Conservation (phyloP, 2,329 filamentous ascomycete species). For the Phialophora tarda region DNA sequence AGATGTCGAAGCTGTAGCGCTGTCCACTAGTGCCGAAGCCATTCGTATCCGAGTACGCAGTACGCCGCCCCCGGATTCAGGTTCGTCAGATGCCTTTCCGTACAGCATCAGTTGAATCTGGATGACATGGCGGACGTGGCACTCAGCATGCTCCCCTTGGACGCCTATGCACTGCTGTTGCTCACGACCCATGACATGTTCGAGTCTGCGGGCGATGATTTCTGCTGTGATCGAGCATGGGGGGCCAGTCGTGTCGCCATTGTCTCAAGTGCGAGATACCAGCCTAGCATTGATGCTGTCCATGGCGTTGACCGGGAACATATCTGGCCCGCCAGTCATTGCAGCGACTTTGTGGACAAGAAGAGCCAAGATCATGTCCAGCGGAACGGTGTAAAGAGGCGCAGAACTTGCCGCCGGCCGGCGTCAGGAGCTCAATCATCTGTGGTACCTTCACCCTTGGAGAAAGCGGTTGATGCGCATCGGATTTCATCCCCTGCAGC, state of each 20-base stretch:
- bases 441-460: neutral
- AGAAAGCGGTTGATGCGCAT: neutral
- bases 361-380: neutral
- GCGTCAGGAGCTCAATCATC: neutral
- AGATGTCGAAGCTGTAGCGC: conserved; percentile 49
- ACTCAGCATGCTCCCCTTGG: conserved; percentile 58
- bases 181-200: conserved; percentile 68
- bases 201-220: conserved; percentile 69
- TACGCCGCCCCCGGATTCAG: conserved; percentile 48
- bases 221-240: conserved; percentile 70
- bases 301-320: conserved; percentile 56
- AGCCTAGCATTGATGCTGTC: conserved; percentile 54
- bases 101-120: conserved; percentile 60
- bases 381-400: neutral
- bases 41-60: conserved; percentile 60
- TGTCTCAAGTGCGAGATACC: conserved; percentile 67
- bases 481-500: neutral
- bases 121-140: conserved; percentile 66
- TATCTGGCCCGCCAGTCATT: conserved; percentile 70
- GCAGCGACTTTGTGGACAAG: conserved; percentile 56
- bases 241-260: conserved; percentile 67
- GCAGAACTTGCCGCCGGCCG: neutral
- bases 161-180: conserved; percentile 65
- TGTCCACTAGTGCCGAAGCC: conserved; percentile 48
- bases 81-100: conserved; percentile 27